phyloP scores from a whole-genome alignment of 2,329 filamentous ascomycete species.

The Fusarium newnesense region DNA sequence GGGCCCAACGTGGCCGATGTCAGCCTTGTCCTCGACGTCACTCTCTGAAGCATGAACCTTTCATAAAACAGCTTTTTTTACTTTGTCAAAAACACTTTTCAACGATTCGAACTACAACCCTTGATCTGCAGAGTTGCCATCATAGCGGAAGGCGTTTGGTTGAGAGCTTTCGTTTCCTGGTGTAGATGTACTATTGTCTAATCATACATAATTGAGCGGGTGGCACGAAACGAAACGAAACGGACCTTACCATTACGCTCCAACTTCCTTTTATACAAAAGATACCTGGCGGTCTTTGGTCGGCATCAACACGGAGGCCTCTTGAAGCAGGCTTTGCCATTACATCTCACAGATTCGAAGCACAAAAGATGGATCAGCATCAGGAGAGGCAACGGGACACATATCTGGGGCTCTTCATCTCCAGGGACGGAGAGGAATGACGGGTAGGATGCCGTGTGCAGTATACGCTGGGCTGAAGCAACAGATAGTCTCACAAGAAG shows the following conservation, averaged over 20 bases:
- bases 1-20: conserved; percentile 91
- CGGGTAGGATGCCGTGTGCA: conserved; percentile 28
- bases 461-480: conserved; percentile 26
- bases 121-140: conserved; percentile 52
- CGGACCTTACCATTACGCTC: conserved; percentile 36
- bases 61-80: conserved; percentile 44
- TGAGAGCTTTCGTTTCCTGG: conserved; percentile 59
- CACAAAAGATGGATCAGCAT: conserved; percentile 44
- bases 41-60: conserved; percentile 64
- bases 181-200: conserved; percentile 63
- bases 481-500: conserved; percentile 4
- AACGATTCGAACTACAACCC: conserved; percentile 47
- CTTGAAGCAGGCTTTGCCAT: conserved; percentile 45
- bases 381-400: conserved; percentile 39
- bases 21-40: conserved; percentile 95
- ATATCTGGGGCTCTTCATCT: conserved; percentile 37
- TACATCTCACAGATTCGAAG: conserved; percentile 49
- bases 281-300: conserved; percentile 34
- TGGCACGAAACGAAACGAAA: conserved; percentile 39
- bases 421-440: conserved; percentile 20
- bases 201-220: conserved; percentile 59
- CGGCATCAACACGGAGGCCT: conserved; percentile 28
- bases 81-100: conserved; percentile 44
- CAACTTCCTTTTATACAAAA: conserved; percentile 37
- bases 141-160: conserved; percentile 69